Conservation (phyloP, 176 grass and related monocot genomes). For the Dactylis glomerata region DNA sequence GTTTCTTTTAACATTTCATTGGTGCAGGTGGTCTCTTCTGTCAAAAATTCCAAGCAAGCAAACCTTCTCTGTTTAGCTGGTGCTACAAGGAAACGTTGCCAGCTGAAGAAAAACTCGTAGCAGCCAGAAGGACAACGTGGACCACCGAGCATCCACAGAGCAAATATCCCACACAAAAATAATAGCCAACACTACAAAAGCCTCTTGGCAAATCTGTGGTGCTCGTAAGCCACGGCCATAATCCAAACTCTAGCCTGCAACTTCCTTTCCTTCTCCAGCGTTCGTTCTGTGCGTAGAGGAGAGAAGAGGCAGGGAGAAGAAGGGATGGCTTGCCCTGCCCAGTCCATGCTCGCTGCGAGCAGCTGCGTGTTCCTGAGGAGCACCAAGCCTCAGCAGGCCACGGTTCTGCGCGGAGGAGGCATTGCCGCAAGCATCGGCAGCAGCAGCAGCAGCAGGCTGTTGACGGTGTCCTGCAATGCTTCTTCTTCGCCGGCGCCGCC, state of each 20-base stretch:
- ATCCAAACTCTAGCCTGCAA: background rate
- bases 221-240: background rate
- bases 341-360: slow-evolving; percentile 67
- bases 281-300: background rate
- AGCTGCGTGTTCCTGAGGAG: slow-evolving; percentile 51
- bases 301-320: background rate
- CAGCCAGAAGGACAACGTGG: slow-evolving; percentile 6
- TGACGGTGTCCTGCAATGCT: slow-evolving; percentile 48
- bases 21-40: no score
- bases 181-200: background rate
- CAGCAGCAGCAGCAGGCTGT: slow-evolving; percentile 23
- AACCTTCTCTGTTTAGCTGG: background rate
- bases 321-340: slow-evolving; percentile 68
- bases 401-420: slow-evolving; percentile 11
- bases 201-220: background rate
- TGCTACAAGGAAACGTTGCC: background rate
- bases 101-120: background rate
- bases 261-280: background rate
- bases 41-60: no score
- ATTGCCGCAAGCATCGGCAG: background rate
- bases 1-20: no score
- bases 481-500: slow-evolving; percentile 19
- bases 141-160: slow-evolving; percentile 5
- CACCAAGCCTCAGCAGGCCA: slow-evolving; percentile 35
- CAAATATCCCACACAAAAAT: background rate